phyloP scores from a whole-genome alignment of 192 early-diverging fungal species.

The Polychytrium aggregatum region DNA sequence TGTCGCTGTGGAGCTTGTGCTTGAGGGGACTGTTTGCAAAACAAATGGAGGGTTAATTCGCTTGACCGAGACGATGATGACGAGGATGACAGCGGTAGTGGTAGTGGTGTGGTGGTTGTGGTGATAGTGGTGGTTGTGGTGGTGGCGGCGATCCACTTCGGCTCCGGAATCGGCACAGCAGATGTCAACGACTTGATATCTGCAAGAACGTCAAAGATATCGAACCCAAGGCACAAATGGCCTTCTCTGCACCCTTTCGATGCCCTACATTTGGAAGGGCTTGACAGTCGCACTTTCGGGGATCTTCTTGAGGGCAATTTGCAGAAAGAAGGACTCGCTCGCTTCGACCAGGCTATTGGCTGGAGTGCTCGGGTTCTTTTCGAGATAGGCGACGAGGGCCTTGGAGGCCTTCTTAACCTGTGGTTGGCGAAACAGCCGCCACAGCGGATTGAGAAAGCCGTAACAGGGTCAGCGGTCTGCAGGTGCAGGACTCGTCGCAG shows the following conservation, averaged over 20 bases:
- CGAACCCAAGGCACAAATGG: too few relatives aligned
- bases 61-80: slow-evolving; percentile 1
- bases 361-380: slow-evolving; percentile 43
- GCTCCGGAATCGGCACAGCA: too few relatives aligned
- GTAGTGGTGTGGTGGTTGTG: neutral
- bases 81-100: neutral
- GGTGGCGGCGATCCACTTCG: neutral
- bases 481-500: neutral
- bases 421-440: neutral
- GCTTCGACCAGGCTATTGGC: too few relatives aligned
- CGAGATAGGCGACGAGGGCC: slow-evolving; percentile 39
- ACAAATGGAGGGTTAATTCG: neutral
- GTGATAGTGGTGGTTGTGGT: too few relatives aligned
- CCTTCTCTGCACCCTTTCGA: neutral
- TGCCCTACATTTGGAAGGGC: slow-evolving; percentile 53
- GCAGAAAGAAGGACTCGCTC: slow-evolving; percentile 43
- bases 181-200: too few relatives aligned
- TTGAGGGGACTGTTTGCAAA: slow-evolving; percentile 45
- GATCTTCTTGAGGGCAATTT: slow-evolving; percentile 60
- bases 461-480: neutral
- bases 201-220: too few relatives aligned
- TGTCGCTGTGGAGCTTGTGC: slow-evolving; percentile 49
- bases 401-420: slow-evolving; percentile 44
- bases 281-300: slow-evolving; percentile 44
- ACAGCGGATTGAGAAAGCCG: neutral